Evolutionary conservation across 1,139 yeast species (phyloP).

Genomic region (Zygosaccharomyces pseudobailii): DNA sequence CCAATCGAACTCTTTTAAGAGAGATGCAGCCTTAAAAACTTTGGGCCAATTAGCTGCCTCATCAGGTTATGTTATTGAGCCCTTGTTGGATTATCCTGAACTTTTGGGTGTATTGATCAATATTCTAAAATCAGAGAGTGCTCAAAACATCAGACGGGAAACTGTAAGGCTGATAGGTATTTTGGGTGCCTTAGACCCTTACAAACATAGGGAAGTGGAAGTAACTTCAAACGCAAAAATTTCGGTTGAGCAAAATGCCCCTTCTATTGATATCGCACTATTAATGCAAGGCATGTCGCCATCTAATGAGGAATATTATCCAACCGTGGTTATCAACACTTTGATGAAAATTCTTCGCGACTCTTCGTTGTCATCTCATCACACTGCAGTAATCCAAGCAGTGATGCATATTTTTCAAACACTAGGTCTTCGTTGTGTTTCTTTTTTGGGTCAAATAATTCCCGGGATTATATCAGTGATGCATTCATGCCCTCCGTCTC

Average conservation of each 20-base stretch:
- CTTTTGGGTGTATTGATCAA: slow-evolving; percentile 75
- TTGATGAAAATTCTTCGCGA: slow-evolving; percentile 80
- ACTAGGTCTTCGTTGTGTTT: slow-evolving; percentile 80
- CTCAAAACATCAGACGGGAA: slow-evolving; percentile 71
- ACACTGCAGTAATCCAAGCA: slow-evolving; percentile 86
- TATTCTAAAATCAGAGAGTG: slow-evolving; percentile 74
- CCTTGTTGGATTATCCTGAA: slow-evolving; percentile 86
- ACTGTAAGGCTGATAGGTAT: slow-evolving; percentile 87
- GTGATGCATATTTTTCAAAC: slow-evolving; percentile 87
- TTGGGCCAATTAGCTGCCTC: slow-evolving; percentile 86
- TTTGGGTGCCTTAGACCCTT: slow-evolving; percentile 94
- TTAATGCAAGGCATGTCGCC: slow-evolving; percentile 95
- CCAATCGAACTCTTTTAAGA: slow-evolving; percentile 76
- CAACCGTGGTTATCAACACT: slow-evolving; percentile 87
- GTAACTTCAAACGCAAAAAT: slow-evolving; percentile 54
- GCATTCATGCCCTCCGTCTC: slow-evolving; percentile 75
- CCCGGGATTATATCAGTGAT: slow-evolving; percentile 85
- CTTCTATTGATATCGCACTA: slow-evolving; percentile 84
- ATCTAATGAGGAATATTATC: slow-evolving; percentile 87
- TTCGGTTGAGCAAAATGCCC: slow-evolving; percentile 76
- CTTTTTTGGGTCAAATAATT: slow-evolving; percentile 78
- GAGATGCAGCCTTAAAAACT: slow-evolving; percentile 86
- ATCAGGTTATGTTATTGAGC: slow-evolving; percentile 93
- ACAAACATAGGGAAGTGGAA: slow-evolving; percentile 88
- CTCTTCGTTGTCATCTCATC: slow-evolving; percentile 78